phyloP scores from a whole-genome alignment of 495 filamentous ascomycete species.

The Neurospora sp. region DNA sequence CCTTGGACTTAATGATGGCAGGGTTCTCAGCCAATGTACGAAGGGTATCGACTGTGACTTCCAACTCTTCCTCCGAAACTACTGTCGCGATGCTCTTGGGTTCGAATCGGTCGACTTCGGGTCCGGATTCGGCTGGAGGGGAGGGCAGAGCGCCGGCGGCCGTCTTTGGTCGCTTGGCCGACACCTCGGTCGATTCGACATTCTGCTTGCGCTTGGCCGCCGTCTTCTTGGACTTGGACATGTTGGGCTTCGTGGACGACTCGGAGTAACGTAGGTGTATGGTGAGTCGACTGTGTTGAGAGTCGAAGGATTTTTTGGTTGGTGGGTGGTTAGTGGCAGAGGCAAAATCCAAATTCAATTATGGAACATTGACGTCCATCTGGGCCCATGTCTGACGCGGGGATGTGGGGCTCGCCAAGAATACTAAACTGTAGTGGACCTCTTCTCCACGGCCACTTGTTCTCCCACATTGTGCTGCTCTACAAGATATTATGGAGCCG shows the following conservation, averaged over 20 bases:
- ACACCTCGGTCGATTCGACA: conserved; percentile 4
- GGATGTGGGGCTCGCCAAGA: background rate
- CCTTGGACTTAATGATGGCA: conserved; percentile 33
- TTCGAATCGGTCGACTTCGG: conserved; percentile 4
- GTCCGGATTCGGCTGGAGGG: conserved; percentile 16
- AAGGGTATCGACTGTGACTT: conserved; percentile 36
- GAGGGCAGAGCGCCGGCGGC: conserved; percentile 16
- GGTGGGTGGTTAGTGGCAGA: background rate
- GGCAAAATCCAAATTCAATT: background rate
- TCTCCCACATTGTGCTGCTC: no score
- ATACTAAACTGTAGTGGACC: background rate
- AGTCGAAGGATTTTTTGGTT: background rate
- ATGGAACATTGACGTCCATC: background rate
- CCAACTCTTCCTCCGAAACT: conserved; percentile 34
- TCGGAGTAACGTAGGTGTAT: background rate
- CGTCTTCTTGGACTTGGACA: conserved; percentile 20
- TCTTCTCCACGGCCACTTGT: background rate
- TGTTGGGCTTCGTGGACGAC: background rate
- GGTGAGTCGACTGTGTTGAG: background rate
- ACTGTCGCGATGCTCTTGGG: conserved; percentile 25
- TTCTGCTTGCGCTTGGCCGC: conserved; percentile 16
- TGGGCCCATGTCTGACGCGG: background rate
- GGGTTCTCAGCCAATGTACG: conserved; percentile 29
- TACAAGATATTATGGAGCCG: background rate
- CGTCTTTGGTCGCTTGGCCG: conserved; percentile 23